Conservation (phyloP, 208 protist genomes). For the Herpetomonas samuelpessoai region DNA sequence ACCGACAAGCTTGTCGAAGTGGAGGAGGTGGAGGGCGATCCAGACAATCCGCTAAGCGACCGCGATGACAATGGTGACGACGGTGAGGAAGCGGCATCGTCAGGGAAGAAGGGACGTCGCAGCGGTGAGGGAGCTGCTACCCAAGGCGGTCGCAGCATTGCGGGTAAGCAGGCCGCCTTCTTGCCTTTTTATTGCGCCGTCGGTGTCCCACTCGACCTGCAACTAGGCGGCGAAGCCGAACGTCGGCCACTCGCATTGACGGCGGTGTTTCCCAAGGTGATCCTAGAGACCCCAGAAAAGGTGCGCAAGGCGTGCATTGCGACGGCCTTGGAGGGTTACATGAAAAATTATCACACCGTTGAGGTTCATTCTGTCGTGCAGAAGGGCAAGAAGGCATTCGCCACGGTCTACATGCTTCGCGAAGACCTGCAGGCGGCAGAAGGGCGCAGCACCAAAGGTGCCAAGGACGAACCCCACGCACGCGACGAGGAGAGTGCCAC, state of each 20-base stretch:
- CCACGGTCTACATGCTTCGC: conserved; percentile 23
- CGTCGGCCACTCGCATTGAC: conserved; percentile 39
- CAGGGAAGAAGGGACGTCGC: not conserved
- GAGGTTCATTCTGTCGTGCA: conserved; percentile 21
- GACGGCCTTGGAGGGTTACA: conserved; percentile 28
- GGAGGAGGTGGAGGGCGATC: conserved; percentile 2
- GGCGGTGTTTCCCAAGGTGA: conserved; percentile 34
- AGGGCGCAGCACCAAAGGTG: no score
- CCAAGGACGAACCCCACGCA: no score
- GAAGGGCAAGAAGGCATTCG: conserved; percentile 37
- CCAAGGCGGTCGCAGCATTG: not conserved
- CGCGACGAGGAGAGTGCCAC: not conserved
- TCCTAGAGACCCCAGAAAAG: conserved; percentile 18
- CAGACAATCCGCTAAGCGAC: conserved; percentile 2
- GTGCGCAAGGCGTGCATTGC: conserved; percentile 13
- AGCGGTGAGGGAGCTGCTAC: not conserved
- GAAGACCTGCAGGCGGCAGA: conserved; percentile 9
- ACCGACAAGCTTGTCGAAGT: not conserved
- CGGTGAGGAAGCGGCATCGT: conserved; percentile 1
- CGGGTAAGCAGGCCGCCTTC: not conserved
- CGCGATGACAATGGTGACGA: conserved; percentile 9
- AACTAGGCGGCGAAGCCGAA: conserved; percentile 60
- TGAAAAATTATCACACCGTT: conserved; percentile 37
- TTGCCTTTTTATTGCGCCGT: conserved; percentile 31
- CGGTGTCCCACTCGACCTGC: conserved; percentile 39